phyloP scores from a whole-genome alignment of 2,329 filamentous ascomycete species.

The Sporothrix variecibatus region DNA sequence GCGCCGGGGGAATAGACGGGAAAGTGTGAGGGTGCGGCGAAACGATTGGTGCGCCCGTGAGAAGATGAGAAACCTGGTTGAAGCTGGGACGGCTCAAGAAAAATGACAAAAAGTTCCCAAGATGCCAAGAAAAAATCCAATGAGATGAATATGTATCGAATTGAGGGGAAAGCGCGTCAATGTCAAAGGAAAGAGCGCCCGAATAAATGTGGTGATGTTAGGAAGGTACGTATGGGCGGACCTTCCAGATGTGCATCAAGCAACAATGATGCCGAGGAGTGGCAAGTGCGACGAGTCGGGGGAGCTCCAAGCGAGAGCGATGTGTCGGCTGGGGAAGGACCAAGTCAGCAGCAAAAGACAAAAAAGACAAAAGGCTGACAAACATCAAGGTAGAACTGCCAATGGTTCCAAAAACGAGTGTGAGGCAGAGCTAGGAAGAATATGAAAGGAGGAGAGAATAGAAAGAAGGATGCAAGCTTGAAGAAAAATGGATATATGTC shows the following conservation, averaged over 20 bases:
- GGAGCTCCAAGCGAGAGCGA: background rate
- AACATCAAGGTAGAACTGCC: background rate
- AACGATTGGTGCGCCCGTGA: background rate
- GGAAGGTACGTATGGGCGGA: background rate
- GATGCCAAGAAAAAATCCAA: background rate
- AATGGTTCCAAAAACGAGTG: slow-evolving; percentile 7
- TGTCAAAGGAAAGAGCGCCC: background rate
- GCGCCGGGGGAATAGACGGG: background rate
- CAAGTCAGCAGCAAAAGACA: background rate
- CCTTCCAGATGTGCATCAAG: background rate
- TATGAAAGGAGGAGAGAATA: background rate
- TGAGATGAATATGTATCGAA: background rate
- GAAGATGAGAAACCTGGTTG: background rate
- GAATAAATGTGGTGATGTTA: background rate
- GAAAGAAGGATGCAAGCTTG: background rate
- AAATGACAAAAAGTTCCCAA: background rate
- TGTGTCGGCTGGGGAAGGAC: background rate
- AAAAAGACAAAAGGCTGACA: background rate
- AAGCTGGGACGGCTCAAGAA: background rate
- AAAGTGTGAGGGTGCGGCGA: background rate
- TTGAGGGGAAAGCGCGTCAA: background rate
- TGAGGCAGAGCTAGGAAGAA: background rate
- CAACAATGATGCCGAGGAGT: slow-evolving; percentile 3
- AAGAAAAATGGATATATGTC: background rate
- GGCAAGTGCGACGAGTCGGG: slow-evolving; percentile 11